phyloP scores from a whole-genome alignment of 345 rosid genomes.

The Salix purpurea region DNA sequence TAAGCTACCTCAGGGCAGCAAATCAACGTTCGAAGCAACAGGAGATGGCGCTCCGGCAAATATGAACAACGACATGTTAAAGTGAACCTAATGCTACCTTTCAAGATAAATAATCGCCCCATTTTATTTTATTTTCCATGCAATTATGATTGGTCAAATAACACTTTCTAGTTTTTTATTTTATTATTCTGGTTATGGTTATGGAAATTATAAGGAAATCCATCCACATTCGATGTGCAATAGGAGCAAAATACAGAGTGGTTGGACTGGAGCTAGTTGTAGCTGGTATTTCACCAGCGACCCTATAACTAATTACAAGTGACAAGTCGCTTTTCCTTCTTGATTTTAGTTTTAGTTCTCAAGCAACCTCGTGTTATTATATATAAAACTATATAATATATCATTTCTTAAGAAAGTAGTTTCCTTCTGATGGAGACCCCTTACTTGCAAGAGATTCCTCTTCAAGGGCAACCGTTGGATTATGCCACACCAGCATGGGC shows the following conservation, averaged over 20 bases:
- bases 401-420: conserved; percentile 25
- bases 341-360: conserved; percentile 21
- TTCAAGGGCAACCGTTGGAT: not conserved
- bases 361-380: conserved; percentile 29
- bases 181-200: not conserved
- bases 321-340: conserved; percentile 71
- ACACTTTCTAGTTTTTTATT: too few species aligned
- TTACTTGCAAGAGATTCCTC: conserved; percentile 14
- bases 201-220: not conserved
- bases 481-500: not conserved
- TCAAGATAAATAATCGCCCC: not conserved
- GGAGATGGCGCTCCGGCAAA: conserved; percentile 6
- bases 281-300: conserved; percentile 37
- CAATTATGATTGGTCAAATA: conserved; percentile 11
- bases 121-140: conserved; percentile 5
- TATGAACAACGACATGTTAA: conserved; percentile 33
- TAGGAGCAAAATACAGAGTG: conserved; percentile 14
- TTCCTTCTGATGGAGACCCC: conserved; percentile 24
- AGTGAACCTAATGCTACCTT: conserved; percentile 16
- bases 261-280: conserved; percentile 41
- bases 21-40: conserved; percentile 16
- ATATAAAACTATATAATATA: not conserved
- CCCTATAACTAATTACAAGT: conserved; percentile 69
- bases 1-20: conserved; percentile 11
- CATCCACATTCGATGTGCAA: conserved; percentile 7